Base-by-base conservation (phyloP, 148 eudicot species). In the Selenicereus undatus region DNA sequence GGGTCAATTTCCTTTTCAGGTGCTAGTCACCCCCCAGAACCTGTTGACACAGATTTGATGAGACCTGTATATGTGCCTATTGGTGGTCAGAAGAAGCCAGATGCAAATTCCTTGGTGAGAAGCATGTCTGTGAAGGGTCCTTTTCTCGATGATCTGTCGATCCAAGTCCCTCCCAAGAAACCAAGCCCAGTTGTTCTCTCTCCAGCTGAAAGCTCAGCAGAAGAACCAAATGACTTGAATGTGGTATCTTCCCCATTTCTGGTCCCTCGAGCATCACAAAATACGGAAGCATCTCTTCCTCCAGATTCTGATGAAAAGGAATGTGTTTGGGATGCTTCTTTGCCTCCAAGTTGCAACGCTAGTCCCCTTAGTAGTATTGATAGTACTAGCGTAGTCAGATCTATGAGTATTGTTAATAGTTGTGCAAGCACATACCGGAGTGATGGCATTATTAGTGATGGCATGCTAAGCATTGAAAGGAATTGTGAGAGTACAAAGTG, bases 271-370 rank as follows among this genome's bases (percentile, higher is more conserved):
- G 91, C 89, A 65, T 89, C 90, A 64, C 90, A 92, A 22, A 91
- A 86, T 35, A 72, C 85, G 11, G 95, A 90, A 56, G 78, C 88
- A 16, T 82, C 85, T 20, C 81, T 79, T 13, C 85, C 85, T 12
- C 86, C 84, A 24, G 91, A 90, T 76, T 82, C 90, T 6, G 94
- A 90, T 80, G 97, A 92, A 68, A 93, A 89, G 86, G 98, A 90
- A 82, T 92, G 93, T 81, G 88, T 94, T 52, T 94, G 97, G 97
- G 98, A 94, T 86, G 89, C 94, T 86, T 94, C 95, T 22, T 86
- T 91, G 84, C 97, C 98, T 69, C 93, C 97, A 16, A 94, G 97
- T 88, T 92, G 90, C 82, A 92, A 89, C 85, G 91, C 90, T 17
- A 93, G 98, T 80, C 98, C 98, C 12, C 92, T 66, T 66, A 94